Base-by-base conservation (phyloP, 371 early-diverging fungal species). In the Mucor racemosus region DNA sequence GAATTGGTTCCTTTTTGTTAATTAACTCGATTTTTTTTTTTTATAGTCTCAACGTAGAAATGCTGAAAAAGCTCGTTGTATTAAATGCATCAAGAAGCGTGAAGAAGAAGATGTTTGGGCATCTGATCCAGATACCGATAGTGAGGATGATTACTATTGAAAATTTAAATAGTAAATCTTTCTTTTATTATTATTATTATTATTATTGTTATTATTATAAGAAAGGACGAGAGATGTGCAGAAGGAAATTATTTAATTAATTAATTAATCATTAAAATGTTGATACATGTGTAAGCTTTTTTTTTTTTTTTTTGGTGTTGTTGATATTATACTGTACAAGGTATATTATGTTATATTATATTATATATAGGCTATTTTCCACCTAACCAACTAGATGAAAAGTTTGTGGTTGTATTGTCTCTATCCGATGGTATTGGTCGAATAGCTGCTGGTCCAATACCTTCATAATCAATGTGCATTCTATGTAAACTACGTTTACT, bases 91-190 rank as follows among this genome's bases (percentile, higher is more conserved):
- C 70, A 76, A 81, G 72, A 83, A 83, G 60, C 71, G 79, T 31
- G 77, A 81, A 57, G 80, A 81, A 5, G 82, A 83, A 46, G 79
- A 85, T 60, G 65, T 79, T n/a, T 69, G 76, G 53, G 80, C 77
- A 13, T 75, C 79, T 4, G 80, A 80, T 9, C 62, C 73, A n/a
- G 78, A 78, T 40, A 73, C 71, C 0, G 82, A 80, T 17, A 72
- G 73, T 11, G 78, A 74, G 21, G 76, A 72, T 19, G 67, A 66
- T 5, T 57, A 46, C 5, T 60, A 71, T 41, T 44, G n/a, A 44
- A 44, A 17, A 42, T 44, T 7, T 44, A 17, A n/a, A 26, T 1
- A 1, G 26, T 26, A 26, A 26, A 26, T 17, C 0, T 7, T 15
- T 17, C n/a, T 44, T 44, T 13, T 42, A 15, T 7, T 6, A 1